Base-by-base conservation (phyloP, 2,329 filamentous ascomycete genomes). In the Dactylella cylindrospora region DNA sequence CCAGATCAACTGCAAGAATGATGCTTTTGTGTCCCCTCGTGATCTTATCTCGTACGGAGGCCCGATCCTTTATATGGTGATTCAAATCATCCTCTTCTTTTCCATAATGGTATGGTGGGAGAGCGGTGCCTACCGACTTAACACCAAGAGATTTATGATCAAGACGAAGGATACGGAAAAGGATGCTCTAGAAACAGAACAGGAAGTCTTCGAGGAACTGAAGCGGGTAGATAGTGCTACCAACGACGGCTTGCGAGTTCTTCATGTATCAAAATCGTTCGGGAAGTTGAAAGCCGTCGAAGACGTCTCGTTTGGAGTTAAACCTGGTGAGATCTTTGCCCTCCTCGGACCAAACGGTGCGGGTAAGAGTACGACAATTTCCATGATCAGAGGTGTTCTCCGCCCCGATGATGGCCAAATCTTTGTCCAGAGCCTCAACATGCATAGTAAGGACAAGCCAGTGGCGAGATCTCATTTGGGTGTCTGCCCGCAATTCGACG, bases 291-390 rank as follows among this genome's bases (percentile, higher is more conserved):
- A 84, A 0, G 90, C 88, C 2, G 89, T 96, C n/a, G 84, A 95
- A 67, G 87, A 95, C 68, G 81, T 94, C 33, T 88, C 85, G 0
- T 95, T 96, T 68, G 85, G 85, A 13, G 85, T 96, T 25, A 80
- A 81, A 12, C 82, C 81, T 41, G 85, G 87, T 43, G 86, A 95
- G 71, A 86, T 95, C 0, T 95, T 95, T 73, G 90, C 90, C 0
- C 78, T 96, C 0, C 79, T 97, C 0, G 90, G 90, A 0, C 90
- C 90, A 12, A 95, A 95, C 70, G 90, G 90, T 19, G 91, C 90
- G 1, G 90, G 90, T 54, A 96, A 96, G 69, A 89, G 84, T 0
- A 95, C 89, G 0, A 94, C 86, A 0, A 95, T 96, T 67, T 88
- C 85, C 1, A 77, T 95, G 35, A 89, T 97, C 66, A 82, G 90